Conservation (phyloP, 179 eudicot genomes). For the Silene vulgaris region DNA sequence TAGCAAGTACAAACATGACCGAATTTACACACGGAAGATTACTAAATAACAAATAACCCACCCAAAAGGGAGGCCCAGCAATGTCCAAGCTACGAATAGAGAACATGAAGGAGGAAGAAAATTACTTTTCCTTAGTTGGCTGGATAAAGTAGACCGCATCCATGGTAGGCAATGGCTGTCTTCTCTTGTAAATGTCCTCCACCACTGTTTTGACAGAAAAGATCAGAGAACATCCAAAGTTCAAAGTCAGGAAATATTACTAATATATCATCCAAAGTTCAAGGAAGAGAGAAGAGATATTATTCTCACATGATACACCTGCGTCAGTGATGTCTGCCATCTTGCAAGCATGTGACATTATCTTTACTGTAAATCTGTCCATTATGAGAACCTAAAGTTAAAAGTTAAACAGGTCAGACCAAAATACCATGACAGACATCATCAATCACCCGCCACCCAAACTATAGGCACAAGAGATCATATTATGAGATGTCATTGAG, state of each 20-base stretch:
- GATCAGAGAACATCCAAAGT: not conserved
- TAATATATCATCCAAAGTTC: not conserved
- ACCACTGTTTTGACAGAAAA: conserved; percentile 59
- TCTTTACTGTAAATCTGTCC: conserved; percentile 86
- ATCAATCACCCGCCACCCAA: conserved; percentile 6
- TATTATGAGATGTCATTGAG: not conserved
- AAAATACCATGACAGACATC: conserved; percentile 3
- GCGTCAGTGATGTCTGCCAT: conserved; percentile 97
- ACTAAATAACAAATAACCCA: not conserved
- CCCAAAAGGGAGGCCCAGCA: too few species aligned
- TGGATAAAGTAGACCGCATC: conserved; percentile 91
- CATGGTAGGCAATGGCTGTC: conserved; percentile 91
- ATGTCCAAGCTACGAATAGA: not conserved
- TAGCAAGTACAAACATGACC: not conserved
- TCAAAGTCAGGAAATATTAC: not conserved
- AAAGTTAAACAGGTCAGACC: conserved; percentile 24
- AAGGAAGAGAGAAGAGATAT: conserved; percentile 23
- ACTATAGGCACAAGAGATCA: not conserved
- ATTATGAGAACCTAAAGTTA: conserved; percentile 81
- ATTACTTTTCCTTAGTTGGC: conserved; percentile 94
- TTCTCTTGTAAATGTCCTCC: conserved; percentile 86
- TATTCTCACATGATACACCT: conserved; percentile 90
- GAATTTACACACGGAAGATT: not conserved
- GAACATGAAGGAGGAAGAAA: conserved; percentile 10
- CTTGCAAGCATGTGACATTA: conserved; percentile 91